phyloP scores from a whole-genome alignment of 345 rosid species.

The Adansonia digitata region DNA sequence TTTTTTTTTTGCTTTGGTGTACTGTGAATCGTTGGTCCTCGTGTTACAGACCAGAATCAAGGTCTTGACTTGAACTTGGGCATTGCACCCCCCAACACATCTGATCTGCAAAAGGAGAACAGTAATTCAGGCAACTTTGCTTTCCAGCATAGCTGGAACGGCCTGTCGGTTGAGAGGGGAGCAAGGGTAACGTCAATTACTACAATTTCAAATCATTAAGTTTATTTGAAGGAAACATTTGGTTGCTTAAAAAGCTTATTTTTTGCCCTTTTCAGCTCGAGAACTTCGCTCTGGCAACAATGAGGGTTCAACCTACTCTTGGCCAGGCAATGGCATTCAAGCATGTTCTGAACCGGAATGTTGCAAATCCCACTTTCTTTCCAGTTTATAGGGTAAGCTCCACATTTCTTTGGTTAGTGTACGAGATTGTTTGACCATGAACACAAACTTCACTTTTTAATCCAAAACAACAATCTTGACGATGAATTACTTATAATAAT shows the following conservation, averaged over 20 bases:
- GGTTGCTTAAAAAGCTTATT: background rate
- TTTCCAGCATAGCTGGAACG: conserved; percentile 15
- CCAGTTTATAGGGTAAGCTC: conserved; percentile 36
- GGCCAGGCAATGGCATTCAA: conserved; percentile 26
- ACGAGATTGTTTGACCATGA: too few relatives aligned
- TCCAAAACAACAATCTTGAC: background rate
- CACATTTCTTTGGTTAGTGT: background rate
- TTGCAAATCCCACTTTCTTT: conserved; percentile 31
- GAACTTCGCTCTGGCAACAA: conserved; percentile 23
- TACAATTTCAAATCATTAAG: background rate
- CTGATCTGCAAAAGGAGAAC: conserved; percentile 22
- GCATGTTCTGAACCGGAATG: conserved; percentile 31
- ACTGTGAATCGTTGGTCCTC: conserved; percentile 1
- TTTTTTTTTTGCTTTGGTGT: background rate
- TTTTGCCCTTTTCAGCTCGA: conserved; percentile 23
- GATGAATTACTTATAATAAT: background rate
- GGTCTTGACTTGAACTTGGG: conserved; percentile 56
- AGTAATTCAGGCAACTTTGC: conserved; percentile 6
- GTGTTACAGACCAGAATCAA: conserved; percentile 29
- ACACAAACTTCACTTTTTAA: too few relatives aligned
- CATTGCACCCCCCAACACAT: conserved; percentile 38
- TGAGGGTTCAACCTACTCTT: conserved; percentile 22
- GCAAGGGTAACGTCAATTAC: conserved; percentile 24
- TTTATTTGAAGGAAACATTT: background rate
- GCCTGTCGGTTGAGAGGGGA: conserved; percentile 17